Evolutionary conservation across 202 grass and related monocot species (phyloP).

Genomic region (Carex sylvatica): DNA sequence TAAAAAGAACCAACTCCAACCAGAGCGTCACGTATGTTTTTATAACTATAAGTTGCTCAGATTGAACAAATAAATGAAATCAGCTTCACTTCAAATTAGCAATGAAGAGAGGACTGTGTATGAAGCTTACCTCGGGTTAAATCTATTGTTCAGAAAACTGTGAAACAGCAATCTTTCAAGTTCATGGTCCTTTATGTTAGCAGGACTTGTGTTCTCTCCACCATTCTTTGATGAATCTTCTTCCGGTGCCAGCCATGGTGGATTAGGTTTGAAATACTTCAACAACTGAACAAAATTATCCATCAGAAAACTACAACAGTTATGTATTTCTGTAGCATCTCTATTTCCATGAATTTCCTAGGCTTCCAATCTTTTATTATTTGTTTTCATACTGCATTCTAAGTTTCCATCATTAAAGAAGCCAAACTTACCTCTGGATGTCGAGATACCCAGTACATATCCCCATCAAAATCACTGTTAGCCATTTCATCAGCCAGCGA

Average conservation of each 20-base stretch:
- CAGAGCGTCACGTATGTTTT: neutral
- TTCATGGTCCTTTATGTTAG: constrained; percentile 18
- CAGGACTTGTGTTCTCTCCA: neutral
- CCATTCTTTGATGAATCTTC: constrained; percentile 5
- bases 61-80: neutral
- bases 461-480: constrained; percentile 82
- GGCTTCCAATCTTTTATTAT: neutral
- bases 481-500: constrained; percentile 93
- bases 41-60: constrained; percentile 1
- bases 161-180: constrained; percentile 51
- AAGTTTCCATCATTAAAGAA: neutral
- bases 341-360: neutral
- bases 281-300: constrained; percentile 49
- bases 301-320: neutral
- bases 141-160: constrained; percentile 50
- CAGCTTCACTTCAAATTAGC: neutral
- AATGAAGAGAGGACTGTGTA: neutral
- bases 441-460: constrained; percentile 78
- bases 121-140: constrained; percentile 44
- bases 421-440: constrained; percentile 42
- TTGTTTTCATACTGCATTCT: neutral
- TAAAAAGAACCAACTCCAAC: neutral
- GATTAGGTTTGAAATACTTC: constrained; percentile 38
- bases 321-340: neutral
- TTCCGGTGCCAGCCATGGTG: constrained; percentile 40